Base-by-base conservation (phyloP, 306 rosid species). In the Rosa persica region DNA sequence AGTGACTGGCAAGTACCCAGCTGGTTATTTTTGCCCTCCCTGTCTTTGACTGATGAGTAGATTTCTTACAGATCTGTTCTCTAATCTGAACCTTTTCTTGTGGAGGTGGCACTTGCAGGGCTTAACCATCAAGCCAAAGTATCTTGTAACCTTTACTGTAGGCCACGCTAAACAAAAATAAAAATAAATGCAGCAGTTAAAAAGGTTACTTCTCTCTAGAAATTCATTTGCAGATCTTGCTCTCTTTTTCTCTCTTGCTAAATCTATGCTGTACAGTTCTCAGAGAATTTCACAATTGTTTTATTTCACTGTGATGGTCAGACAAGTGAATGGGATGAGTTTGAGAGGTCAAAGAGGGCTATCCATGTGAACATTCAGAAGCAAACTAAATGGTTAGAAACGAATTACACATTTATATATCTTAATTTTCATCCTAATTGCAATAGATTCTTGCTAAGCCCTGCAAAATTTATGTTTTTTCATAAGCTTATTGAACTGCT, bases 231-330 rank as follows among this genome's bases (percentile, higher is more conserved):
- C 40, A 15, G 39, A 5, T 43, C 5, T 51, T 9, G 72, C 79
- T 73, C 64, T 40, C 44, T 67, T 8, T 73, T 8, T 61, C 44
- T 61, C 7, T 64, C 54, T 52, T 43, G 39, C 85, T 76, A 49
- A 81, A 43, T n/a, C 67, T 25, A 40, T 78, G 68, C 36, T 81
- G 3, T 82, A 73, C 91, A 94, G 98, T 92, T 94, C 78, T 90
- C 96, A 60, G 84, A 86, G 60, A 92, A 94, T 83, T 94, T 94
- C 93, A 86, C 97, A 12, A 75, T 94, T 69, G 61, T 94, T 52
- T 87, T 94, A 85, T 94, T 94, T 87, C 98, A 94, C 92, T 94
- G 92, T 69, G 98, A 94, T 81, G 97, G 92, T 22, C 76, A 83
- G 55, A 80, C 88, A 48, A 94, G 87, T 88, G 98, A 92, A 62